Evolutionary conservation across 495 filamentous ascomycete species (phyloP).

Genomic region (Stereocaulon alpinum): DNA sequence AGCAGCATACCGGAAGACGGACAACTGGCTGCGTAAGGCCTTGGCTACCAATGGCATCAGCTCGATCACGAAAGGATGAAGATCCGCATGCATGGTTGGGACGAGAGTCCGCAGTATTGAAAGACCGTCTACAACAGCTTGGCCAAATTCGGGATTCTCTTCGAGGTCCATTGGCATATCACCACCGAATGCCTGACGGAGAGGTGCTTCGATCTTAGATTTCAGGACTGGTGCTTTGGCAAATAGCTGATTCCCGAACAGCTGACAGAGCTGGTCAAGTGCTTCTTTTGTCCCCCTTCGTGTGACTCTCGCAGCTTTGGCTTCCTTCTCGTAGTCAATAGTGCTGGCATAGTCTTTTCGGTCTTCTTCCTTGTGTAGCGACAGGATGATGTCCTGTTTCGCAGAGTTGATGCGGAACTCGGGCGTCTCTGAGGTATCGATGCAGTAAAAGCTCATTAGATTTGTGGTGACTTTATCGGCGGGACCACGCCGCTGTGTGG

Average conservation of each 20-base stretch:
- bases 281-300: conserved; percentile 89
- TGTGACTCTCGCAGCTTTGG: conserved; percentile 75
- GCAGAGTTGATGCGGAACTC: conserved; percentile 73
- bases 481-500: conserved; percentile 60
- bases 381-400: conserved; percentile 70
- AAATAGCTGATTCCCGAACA: conserved; percentile 67
- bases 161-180: conserved; percentile 60
- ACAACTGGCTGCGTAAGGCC: conserved; percentile 73
- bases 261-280: conserved; percentile 71
- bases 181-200: conserved; percentile 62
- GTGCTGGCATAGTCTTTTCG: conserved; percentile 85
- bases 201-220: conserved; percentile 66
- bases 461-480: conserved; percentile 92
- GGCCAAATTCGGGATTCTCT: conserved; percentile 64
- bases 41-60: conserved; percentile 81
- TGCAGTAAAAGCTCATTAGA: conserved; percentile 89
- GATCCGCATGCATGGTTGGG: conserved; percentile 62
- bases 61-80: conserved; percentile 66
- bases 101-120: conserved; percentile 85
- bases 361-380: conserved; percentile 93
- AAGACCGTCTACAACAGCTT: conserved; percentile 86
- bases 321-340: conserved; percentile 75
- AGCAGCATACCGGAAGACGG: conserved; percentile 89
- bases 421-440: conserved; percentile 93
- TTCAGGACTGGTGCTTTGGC: conserved; percentile 70